A percentile compares a stretch with the other conserved stretches of the same genome.
These are phyloP conservation scores for Ceratobasidium sp. DNA, from an alignment of 1,284 basidiomycete species.

Conservation along the genomic window DNA sequence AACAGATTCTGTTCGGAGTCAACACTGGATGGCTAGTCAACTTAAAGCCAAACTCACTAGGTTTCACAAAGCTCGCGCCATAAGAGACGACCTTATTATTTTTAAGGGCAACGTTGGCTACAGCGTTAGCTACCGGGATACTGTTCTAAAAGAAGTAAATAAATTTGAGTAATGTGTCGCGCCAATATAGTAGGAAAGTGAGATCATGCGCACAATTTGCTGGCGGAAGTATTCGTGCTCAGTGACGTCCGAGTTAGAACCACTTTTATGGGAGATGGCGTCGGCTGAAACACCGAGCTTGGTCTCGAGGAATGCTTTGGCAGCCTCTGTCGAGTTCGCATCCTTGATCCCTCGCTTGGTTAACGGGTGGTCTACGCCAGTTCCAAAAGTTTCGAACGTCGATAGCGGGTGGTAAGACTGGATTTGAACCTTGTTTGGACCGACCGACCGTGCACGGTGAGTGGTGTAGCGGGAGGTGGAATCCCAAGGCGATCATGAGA, in stretches of 20 bases:
- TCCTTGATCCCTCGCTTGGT: conserved; percentile 19
- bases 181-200: not conserved
- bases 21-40: not conserved
- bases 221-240: conserved; percentile 59
- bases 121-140: conserved; percentile 61
- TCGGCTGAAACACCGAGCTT: conserved; percentile 52
- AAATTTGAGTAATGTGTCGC: not conserved
- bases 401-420: conserved; percentile 37
- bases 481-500: conserved; percentile 32
- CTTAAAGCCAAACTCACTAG: conserved; percentile 50
- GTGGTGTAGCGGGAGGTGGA: conserved; percentile 24
- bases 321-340: conserved; percentile 48
- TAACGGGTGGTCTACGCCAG: conserved; percentile 13
- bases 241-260: conserved; percentile 52
- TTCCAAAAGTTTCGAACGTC: conserved; percentile 24
- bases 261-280: conserved; percentile 54
- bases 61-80: conserved; percentile 63
- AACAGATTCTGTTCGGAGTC: conserved; percentile 22
- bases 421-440: conserved; percentile 20
- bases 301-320: conserved; percentile 55
- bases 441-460: conserved; percentile 20
- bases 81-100: conserved; percentile 59
- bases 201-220: conserved; percentile 52
- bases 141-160: conserved; percentile 54
- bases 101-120: conserved; percentile 60